Evolutionary conservation across 768 basidiomycete species (phyloP).

Genomic region (Cantharellus cinnabarinus): DNA sequence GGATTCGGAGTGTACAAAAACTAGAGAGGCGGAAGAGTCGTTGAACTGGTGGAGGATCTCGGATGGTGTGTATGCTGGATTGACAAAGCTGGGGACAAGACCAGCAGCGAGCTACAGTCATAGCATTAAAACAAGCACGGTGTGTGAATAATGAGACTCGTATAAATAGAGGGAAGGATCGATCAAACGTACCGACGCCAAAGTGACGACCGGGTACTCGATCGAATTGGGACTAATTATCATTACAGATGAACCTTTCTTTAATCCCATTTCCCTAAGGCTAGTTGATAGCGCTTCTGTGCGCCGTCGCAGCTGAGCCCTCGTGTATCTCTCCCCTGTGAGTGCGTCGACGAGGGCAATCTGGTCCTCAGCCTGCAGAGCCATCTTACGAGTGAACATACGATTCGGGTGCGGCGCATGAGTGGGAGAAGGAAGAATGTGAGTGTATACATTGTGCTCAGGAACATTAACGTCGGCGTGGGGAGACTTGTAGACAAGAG

Average conservation of each 20-base stretch:
- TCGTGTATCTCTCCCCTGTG: not conserved
- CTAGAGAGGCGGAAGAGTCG: conserved; percentile 40
- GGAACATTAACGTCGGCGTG: not conserved
- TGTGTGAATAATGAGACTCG: not conserved
- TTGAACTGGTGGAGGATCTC: conserved; percentile 55
- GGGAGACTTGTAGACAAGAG: not conserved
- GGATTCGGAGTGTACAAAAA: conserved; percentile 46
- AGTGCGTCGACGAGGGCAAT: not conserved
- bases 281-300: not conserved
- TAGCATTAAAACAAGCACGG: not conserved
- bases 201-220: not conserved
- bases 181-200: not conserved
- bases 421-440: not conserved
- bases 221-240: not conserved
- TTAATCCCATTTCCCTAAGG: not conserved
- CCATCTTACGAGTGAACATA: not conserved
- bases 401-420: not conserved
- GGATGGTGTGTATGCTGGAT: conserved; percentile 41
- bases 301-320: not conserved
- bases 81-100: conserved; percentile 47
- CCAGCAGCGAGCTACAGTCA: conserved; percentile 33
- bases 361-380: not conserved
- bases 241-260: not conserved
- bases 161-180: not conserved
- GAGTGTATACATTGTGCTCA: not conserved